These are phyloP conservation scores for Chamaecrista fasciculata DNA, from an alignment of 306 rosid species.

Conservation along the genomic window DNA sequence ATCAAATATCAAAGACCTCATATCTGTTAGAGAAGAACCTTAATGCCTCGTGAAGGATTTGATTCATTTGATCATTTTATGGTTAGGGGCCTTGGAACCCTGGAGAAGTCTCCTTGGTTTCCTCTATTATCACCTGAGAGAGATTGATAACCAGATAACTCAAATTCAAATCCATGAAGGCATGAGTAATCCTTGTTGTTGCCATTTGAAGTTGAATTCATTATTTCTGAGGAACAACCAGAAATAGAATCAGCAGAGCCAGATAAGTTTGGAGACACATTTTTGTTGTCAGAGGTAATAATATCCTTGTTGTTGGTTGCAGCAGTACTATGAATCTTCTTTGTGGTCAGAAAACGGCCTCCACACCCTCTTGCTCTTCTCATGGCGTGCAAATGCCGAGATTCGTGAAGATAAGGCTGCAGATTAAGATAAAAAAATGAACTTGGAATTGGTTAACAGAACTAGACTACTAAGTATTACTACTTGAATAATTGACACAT, in stretches of 20 bases:
- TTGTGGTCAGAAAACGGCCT: constrained; percentile 79
- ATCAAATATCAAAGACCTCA: too few species aligned
- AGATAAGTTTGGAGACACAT: not conserved
- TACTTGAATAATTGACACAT: not conserved
- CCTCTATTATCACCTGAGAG: not conserved
- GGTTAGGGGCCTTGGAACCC: not conserved
- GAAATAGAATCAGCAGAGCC: not conserved
- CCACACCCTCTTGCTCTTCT: constrained; percentile 86
- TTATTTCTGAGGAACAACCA: not conserved
- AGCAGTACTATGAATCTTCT: constrained; percentile 39
- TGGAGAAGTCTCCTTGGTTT: not conserved
- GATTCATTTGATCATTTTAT: not conserved
- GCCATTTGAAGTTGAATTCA: not conserved
- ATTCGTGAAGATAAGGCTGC: constrained; percentile 89
- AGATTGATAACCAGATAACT: not conserved
- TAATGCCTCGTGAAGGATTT: not conserved
- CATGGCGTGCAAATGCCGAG: constrained; percentile 79
- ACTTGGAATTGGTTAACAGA: not conserved
- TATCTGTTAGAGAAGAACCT: not conserved
- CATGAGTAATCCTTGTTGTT: not conserved
- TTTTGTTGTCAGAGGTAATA: not conserved
- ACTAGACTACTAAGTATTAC: not conserved
- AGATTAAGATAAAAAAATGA: not conserved
- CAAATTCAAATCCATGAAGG: not conserved
- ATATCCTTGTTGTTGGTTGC: not conserved